Conservation (phyloP, 1,284 basidiomycete species). For the Peniophora sp. region DNA sequence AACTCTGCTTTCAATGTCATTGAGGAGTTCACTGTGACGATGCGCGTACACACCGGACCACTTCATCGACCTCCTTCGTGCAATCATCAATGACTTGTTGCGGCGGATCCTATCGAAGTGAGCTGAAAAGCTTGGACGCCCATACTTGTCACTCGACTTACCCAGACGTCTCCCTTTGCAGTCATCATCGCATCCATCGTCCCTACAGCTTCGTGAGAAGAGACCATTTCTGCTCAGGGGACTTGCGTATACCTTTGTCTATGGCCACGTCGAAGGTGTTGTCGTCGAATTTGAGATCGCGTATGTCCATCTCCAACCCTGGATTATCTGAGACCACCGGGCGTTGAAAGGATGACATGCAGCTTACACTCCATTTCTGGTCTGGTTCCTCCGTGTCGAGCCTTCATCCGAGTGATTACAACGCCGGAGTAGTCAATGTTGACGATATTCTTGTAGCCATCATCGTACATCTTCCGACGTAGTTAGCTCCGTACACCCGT, state of each 20-base stretch:
- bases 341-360: not conserved
- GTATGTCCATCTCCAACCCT: conserved; percentile 89
- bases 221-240: too few species aligned
- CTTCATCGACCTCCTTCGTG: conserved; percentile 76
- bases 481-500: not conserved
- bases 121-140: too few species aligned
- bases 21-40: not conserved
- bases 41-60: conserved; percentile 48
- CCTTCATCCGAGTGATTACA: conserved; percentile 76
- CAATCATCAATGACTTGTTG: conserved; percentile 71
- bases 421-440: conserved; percentile 85
- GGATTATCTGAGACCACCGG: too few species aligned
- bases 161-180: conserved; percentile 84
- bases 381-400: conserved; percentile 42
- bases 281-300: conserved; percentile 61
- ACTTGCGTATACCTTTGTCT: conserved; percentile 86
- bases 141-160: conserved; percentile 26
- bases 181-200: conserved; percentile 96
- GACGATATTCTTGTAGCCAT: conserved; percentile 78
- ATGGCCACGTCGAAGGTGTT: conserved; percentile 78
- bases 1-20: conserved; percentile 39
- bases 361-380: conserved; percentile 73
- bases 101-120: conserved; percentile 71
- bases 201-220: conserved; percentile 27
- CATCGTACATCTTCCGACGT: conserved; percentile 74